phyloP scores from a whole-genome alignment of 495 filamentous ascomycete species.

The Penicillium subrubescens region DNA sequence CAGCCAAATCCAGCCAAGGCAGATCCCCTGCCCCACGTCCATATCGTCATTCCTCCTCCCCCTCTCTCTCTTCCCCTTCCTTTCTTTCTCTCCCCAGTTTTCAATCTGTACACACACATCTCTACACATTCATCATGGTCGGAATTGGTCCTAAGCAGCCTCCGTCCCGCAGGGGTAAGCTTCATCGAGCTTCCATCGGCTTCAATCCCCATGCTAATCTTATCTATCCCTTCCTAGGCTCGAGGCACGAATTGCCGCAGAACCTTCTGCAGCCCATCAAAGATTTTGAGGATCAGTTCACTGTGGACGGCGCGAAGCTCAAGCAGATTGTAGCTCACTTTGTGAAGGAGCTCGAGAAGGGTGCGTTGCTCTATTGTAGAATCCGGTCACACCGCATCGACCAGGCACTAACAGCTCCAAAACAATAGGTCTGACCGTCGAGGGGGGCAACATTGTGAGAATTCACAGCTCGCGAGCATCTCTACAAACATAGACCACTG shows the following conservation, averaged over 20 bases:
- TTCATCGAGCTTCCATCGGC: conserved; percentile 25
- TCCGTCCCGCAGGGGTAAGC: conserved; percentile 76
- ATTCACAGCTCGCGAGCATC: conserved; percentile 15
- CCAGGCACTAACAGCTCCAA: conserved; percentile 19
- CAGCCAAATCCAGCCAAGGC: conserved; percentile 31
- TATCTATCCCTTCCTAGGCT: conserved; percentile 54
- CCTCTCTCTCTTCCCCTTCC: conserved; percentile 8
- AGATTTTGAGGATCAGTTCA: conserved; percentile 82
- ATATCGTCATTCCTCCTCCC: conserved; percentile 27
- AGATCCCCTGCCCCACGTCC: conserved; percentile 32
- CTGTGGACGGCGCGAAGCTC: conserved; percentile 73
- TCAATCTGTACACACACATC: not conserved
- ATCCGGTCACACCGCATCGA: not conserved
- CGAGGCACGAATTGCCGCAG: conserved; percentile 80
- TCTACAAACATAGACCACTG: not conserved
- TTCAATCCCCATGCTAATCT: conserved; percentile 16
- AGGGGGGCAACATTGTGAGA: conserved; percentile 91
- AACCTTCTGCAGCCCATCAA: conserved; percentile 83
- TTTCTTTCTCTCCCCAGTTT: not conserved
- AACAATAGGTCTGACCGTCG: conserved; percentile 69
- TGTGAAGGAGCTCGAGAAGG: conserved; percentile 83
- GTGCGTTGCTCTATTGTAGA: conserved; percentile 43
- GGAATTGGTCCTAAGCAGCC: conserved; percentile 71
- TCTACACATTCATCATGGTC: conserved; percentile 61
- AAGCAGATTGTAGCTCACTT: conserved; percentile 91